Conservation (phyloP, 202 grass and related monocot species). For the Setaria italica region DNA sequence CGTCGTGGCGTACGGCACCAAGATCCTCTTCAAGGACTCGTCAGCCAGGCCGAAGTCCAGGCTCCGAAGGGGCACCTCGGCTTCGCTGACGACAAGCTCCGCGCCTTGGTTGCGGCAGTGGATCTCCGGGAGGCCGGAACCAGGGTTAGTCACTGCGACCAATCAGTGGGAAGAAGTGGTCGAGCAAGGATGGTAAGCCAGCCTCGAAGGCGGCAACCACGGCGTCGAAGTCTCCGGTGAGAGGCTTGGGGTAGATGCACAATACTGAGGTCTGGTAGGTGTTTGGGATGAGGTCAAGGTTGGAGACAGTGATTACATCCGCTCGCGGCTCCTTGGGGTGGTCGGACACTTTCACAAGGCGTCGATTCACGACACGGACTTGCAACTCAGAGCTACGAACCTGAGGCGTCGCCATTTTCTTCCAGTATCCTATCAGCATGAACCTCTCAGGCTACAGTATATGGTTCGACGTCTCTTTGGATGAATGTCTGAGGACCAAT, state of each 20-base stretch:
- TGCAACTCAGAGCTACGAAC: neutral
- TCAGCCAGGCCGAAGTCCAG: constrained; percentile 11
- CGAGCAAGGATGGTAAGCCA: neutral
- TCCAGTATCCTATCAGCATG: too few species aligned
- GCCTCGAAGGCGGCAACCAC: neutral
- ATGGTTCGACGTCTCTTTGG: too few species aligned
- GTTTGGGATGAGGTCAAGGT: neutral
- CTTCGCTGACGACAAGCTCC: constrained; percentile 58
- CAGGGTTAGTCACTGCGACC: neutral
- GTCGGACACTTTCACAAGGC: neutral
- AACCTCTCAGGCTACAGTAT: too few species aligned
- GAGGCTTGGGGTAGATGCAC: neutral
- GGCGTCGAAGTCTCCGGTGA: neutral
- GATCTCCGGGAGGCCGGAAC: constrained; percentile 38
- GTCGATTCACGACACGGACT: neutral
- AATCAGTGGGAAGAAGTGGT: neutral
- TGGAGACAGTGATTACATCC: neutral
- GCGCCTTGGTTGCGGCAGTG: constrained; percentile 56
- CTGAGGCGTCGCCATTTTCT: too few species aligned
- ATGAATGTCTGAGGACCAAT: too few species aligned
- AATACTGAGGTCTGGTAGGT: neutral
- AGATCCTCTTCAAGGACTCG: constrained; percentile 32
- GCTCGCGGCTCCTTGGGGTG: neutral
- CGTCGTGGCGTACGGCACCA: constrained; percentile 27
- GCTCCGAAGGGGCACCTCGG: neutral